A percentile compares a stretch with the other conserved stretches of the same genome.
Conservation (phyloP, 1,284 basidiomycete genomes). For the Exobasidium cylindrosporum region DNA sequence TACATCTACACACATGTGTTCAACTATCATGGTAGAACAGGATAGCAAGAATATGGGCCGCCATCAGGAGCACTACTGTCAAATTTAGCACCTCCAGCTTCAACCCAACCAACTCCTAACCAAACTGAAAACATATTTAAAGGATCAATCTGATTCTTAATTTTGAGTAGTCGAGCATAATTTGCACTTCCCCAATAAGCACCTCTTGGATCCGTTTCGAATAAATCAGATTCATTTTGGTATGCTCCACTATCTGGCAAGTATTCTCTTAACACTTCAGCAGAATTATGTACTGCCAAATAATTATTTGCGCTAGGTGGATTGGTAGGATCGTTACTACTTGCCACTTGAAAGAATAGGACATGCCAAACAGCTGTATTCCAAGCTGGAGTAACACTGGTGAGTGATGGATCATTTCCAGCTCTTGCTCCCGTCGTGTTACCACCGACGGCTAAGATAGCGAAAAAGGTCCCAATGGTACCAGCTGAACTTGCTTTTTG, state of each 20-base stretch:
- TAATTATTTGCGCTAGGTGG: not conserved
- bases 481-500: not conserved
- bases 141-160: conserved; percentile 21
- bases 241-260: conserved; percentile 14
- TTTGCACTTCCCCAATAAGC: conserved; percentile 19
- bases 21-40: not conserved
- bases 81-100: not conserved
- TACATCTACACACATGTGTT: no score
- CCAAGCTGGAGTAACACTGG: conserved; percentile 24
- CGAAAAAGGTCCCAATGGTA: not conserved
- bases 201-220: conserved; percentile 12
- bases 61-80: not conserved
- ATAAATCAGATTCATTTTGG: conserved; percentile 15
- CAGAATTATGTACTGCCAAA: not conserved
- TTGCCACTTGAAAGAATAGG: not conserved
- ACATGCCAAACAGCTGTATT: conserved; percentile 18
- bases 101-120: not conserved
- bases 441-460: not conserved
- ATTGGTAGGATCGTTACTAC: not conserved
- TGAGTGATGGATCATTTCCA: not conserved
- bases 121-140: conserved; percentile 15
- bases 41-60: not conserved
- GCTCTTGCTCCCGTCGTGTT: not conserved
- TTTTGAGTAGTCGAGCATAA: conserved; percentile 14
- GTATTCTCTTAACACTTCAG: conserved; percentile 5